Base-by-base conservation (phyloP, 1,284 basidiomycete genomes). In the Cutaneotrichosporon sp. region DNA sequence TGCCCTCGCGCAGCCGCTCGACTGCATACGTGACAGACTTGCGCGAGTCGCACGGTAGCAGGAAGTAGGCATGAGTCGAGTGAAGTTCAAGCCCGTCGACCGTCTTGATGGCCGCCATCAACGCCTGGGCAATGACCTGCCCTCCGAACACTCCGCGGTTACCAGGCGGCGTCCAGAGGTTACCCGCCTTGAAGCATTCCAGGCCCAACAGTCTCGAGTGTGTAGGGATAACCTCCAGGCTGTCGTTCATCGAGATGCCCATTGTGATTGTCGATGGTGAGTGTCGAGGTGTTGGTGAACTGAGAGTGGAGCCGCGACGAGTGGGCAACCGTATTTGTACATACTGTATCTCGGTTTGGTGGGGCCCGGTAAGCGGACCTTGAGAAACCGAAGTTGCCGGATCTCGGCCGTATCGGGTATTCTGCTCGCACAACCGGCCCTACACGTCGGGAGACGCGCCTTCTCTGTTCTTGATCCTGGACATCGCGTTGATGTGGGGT, bases 101-200 rank as follows among this genome's bases (percentile, higher is more conserved):
- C 51, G 88, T 88, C 65, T 87, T 85, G 27, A 88, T 88, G 5
- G 91, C 91, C 13, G 90, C 86, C 14, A 89, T 85, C 29, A 93
- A 81, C 3, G 90, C 90, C 72, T 94, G 92, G 9, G 88, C 92
- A 67, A 95, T 92, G 60, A 94, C 92, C 69, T 83, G 81, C 6
- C 92, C 93, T 58, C 93, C 92, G 70, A 92, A 95, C 5, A 92
- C 91, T 24, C 92, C 91, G 62, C 91, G 83, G 24, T 85, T 84
- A n/a, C 83, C 81, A 8, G 79, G 73, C 0, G 90, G 91, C 11
- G 86, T 65, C 84, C 86, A 90, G 1, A 94, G 82, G 1, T 85
- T 85, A 70, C 86, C 88, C 0, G 89, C 90, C 34, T 88, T 86
- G 75, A 87, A 91, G 31, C 56, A 49, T 47, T 64, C 59, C 36